phyloP scores from a whole-genome alignment of 306 rosid genomes.

The Geum urbanum region DNA sequence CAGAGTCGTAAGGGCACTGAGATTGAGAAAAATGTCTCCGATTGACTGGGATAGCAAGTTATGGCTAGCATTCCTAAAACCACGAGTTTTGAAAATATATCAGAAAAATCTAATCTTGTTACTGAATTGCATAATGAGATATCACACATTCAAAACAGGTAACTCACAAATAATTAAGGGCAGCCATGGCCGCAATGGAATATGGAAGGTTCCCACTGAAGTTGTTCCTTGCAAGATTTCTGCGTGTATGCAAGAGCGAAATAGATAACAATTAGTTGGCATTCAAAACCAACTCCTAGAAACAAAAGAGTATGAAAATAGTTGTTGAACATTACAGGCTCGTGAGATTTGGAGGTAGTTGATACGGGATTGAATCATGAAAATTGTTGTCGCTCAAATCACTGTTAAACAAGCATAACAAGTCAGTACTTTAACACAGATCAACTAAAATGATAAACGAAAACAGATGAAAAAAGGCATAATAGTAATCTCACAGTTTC shows the following conservation, averaged over 20 bases:
- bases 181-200: constrained; percentile 66
- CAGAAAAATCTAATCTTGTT: constrained; percentile 20
- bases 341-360: constrained; percentile 88
- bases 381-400: constrained; percentile 78
- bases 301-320: not conserved
- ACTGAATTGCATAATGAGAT: constrained; percentile 17
- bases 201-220: constrained; percentile 90
- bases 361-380: constrained; percentile 78
- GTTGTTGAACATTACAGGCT: constrained; percentile 60
- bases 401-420: constrained; percentile 32
- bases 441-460: constrained; percentile 6
- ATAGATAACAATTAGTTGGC: not conserved
- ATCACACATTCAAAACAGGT: constrained; percentile 16
- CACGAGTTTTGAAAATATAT: constrained; percentile 8
- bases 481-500: constrained; percentile 56
- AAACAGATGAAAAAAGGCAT: constrained; percentile 2
- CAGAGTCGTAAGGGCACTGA: constrained; percentile 57
- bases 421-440: constrained; percentile 1
- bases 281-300: constrained; percentile 11
- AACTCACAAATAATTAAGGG: constrained; percentile 79
- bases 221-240: constrained; percentile 80
- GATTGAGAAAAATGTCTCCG: constrained; percentile 62
- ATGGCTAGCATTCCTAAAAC: constrained; percentile 68
- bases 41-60: constrained; percentile 57
- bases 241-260: constrained; percentile 24